Evolutionary conservation across 2,329 filamentous ascomycete genomes (phyloP), one percentile per base, ranked within the genome.

Genomic region (Aspergillus tanneri): DNA sequence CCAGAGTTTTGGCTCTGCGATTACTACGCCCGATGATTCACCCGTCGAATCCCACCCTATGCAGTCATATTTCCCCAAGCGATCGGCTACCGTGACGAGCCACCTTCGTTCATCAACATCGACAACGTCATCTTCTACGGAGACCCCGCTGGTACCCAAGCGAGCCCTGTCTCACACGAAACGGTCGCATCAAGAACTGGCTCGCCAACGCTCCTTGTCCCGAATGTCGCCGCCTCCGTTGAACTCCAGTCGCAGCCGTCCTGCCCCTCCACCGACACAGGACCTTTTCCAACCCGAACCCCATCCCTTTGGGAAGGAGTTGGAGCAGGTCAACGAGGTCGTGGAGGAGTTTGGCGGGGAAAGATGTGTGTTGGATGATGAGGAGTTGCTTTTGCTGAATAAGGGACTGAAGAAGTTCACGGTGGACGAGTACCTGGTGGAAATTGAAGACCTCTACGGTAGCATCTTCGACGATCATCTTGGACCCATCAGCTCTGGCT

Each of bases 261-360:
- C 67, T 42, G 48, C 60, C 0, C 54, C 63, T 9, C 68, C 67
- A 21, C 58, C 59, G 12, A 63, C 63, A 19, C 61, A 66, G 27
- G 71, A 73, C n/a, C 62, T 68, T 35, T 71, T 71, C 55, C 59
- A 63, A 21, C 53, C 62, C 2, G 64, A 68, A 25, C 54, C 58
- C 14, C 83, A 93, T 67, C 92, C 92, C 0, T 97, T 97, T 62
- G 89, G 89, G 44, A 85, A 86, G 42, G 93, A 99, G 71, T 77
- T 97, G 44, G 90, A 89, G 47, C 87, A 97, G 71, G 88, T 97
- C 19, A 90, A 90, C 44, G 93, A 97, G 71, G 81, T 96, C 12
- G 92, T 87, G 0, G 93, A 97, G 72, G 91, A 96, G 70, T 92
- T 90, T 59, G 83, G 84, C 59, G 83, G 84, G 34, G 77, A 83